These are phyloP conservation scores for Rubroboletus pulcherrimus DNA, from an alignment of 768 basidiomycete genomes.

Conservation along the genomic window DNA sequence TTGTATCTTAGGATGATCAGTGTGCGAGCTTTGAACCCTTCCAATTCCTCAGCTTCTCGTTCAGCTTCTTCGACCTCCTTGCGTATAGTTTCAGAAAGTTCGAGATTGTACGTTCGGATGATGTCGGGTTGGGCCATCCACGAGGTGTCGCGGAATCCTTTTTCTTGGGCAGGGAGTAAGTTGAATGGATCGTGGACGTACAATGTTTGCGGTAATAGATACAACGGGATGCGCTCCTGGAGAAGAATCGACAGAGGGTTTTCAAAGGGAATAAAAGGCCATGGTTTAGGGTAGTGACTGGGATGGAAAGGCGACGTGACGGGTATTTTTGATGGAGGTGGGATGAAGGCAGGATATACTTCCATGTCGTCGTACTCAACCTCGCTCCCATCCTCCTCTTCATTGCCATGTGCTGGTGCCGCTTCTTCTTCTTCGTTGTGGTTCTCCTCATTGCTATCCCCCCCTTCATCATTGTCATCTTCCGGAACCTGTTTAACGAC, in stretches of 20 bases:
- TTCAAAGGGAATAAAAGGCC: constrained; percentile 40
- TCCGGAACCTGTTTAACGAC: too few relatives aligned
- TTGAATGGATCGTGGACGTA: constrained; percentile 44
- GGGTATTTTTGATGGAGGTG: constrained; percentile 7
- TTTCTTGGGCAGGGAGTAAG: constrained; percentile 23
- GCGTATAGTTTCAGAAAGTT: background rate
- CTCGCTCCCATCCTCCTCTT: background rate
- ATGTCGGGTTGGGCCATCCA: constrained; percentile 34
- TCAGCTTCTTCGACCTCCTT: constrained; percentile 1
- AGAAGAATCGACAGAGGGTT: constrained; percentile 21
- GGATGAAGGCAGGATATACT: background rate
- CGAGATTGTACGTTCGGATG: constrained; percentile 31
- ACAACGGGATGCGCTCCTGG: constrained; percentile 32
- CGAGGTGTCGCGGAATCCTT: background rate
- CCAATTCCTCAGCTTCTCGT: constrained; percentile 6
- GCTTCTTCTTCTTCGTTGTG: background rate
- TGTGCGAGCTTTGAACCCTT: constrained; percentile 13
- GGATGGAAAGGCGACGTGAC: constrained; percentile 30
- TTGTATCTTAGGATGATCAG: constrained; percentile 20
- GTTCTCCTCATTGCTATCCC: background rate
- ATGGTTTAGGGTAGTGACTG: constrained; percentile 37
- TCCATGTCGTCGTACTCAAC: background rate
- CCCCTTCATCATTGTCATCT: background rate
- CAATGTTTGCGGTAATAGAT: constrained; percentile 38
- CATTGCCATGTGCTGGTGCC: background rate